Evolutionary conservation across 805 yeast genomes (phyloP).

Genomic region (Myxozyma geophila): DNA sequence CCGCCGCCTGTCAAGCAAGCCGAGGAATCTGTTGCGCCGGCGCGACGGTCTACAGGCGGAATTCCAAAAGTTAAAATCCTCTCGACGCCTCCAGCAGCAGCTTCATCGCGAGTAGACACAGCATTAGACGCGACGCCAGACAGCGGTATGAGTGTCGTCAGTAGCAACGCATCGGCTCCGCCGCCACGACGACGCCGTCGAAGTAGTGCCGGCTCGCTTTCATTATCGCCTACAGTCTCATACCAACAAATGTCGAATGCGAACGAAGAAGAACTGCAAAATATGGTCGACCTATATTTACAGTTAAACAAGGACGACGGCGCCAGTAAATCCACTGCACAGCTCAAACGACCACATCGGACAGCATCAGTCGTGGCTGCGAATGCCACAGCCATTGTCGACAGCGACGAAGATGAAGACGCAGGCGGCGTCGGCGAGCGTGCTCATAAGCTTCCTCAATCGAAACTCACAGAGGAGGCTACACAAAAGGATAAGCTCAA

Average conservation of each 20-base stretch:
- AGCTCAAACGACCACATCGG: slow-evolving; percentile 25
- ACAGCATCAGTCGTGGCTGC: background rate
- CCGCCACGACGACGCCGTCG: slow-evolving; percentile 11
- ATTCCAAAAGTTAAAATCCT: slow-evolving; percentile 26
- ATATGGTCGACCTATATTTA: slow-evolving; percentile 34
- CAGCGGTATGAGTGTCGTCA: background rate
- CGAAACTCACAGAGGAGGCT: background rate
- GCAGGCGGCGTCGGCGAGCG: too few relatives aligned
- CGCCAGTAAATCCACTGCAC: slow-evolving; percentile 1
- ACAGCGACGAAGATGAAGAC: background rate
- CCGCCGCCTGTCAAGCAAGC: slow-evolving; percentile 9
- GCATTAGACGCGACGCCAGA: background rate
- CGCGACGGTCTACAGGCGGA: slow-evolving; percentile 1
- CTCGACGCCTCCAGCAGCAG: background rate
- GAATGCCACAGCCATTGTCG: background rate
- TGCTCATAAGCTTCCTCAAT: background rate
- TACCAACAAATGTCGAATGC: slow-evolving; percentile 25
- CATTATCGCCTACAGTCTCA: slow-evolving; percentile 30
- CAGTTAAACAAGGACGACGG: slow-evolving; percentile 25
- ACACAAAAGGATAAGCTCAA: background rate
- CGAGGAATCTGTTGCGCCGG: slow-evolving; percentile 9
- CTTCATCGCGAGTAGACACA: background rate
- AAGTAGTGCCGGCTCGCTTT: slow-evolving; percentile 23
- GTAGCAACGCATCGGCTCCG: background rate
- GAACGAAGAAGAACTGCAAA: slow-evolving; percentile 35